phyloP scores from a whole-genome alignment of 2,329 filamentous ascomycete genomes.

The Fonsecaea erecta region DNA sequence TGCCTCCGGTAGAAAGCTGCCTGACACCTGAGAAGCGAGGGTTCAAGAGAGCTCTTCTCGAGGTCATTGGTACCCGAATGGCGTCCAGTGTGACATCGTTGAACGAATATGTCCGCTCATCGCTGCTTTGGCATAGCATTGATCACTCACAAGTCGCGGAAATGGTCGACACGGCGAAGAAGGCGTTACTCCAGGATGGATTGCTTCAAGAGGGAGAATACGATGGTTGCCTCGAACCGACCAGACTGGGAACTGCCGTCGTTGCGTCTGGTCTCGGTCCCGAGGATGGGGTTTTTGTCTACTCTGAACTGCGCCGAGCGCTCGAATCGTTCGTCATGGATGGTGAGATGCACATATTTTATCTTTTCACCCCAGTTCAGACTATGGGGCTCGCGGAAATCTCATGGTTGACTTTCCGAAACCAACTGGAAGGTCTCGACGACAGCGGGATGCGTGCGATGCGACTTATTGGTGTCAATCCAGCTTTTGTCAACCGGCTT shows the following conservation, averaged over 20 bases:
- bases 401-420: constrained; percentile 74
- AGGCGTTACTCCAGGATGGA: constrained; percentile 60
- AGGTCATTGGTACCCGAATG: constrained; percentile 70
- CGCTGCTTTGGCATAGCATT: constrained; percentile 64
- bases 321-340: constrained; percentile 78
- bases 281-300: constrained; percentile 74
- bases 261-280: constrained; percentile 74
- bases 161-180: constrained; percentile 64
- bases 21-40: constrained; percentile 69
- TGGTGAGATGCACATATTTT: constrained; percentile 78
- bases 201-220: constrained; percentile 60
- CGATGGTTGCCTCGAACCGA: constrained; percentile 52
- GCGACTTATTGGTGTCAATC: constrained; percentile 69
- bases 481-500: constrained; percentile 67
- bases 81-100: constrained; percentile 69
- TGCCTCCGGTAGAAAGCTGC: constrained; percentile 72
- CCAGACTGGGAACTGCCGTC: constrained; percentile 70
- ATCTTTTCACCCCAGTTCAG: constrained; percentile 76
- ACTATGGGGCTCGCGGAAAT: constrained; percentile 55
- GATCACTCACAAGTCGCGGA: constrained; percentile 55
- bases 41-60: constrained; percentile 72
- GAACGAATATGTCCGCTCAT: constrained; percentile 70
- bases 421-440: constrained; percentile 71
- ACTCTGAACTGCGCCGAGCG: constrained; percentile 69
- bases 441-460: constrained; percentile 73